These are phyloP conservation scores for Naematelia aurantialba DNA, from an alignment of 768 basidiomycete genomes.

Conservation along the genomic window DNA sequence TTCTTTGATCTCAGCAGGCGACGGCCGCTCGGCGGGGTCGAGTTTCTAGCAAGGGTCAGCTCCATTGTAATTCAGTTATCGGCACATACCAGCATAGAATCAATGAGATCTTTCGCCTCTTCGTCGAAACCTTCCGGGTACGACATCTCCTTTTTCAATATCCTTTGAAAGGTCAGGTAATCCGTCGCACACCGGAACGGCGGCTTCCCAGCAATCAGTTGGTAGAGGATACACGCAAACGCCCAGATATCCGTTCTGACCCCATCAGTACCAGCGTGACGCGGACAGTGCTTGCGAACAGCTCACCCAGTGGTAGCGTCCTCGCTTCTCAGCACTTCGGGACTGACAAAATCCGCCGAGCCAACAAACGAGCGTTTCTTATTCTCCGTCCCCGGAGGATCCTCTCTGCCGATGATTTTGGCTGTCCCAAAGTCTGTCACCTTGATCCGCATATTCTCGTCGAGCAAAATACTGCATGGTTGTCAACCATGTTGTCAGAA, in stretches of 20 bases:
- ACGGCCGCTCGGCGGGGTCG: conserved; percentile 39
- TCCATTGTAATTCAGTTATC: not conserved
- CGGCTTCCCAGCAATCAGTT: conserved; percentile 85
- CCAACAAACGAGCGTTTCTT: conserved; percentile 73
- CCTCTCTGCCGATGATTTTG: conserved; percentile 47
- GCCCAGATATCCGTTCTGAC: conserved; percentile 90
- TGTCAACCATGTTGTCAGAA: not conserved
- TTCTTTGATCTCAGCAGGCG: conserved; percentile 37
- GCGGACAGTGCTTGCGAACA: not conserved
- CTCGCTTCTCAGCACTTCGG: conserved; percentile 70
- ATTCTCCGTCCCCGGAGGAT: conserved; percentile 19
- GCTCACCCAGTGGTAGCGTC: conserved; percentile 70
- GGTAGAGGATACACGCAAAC: conserved; percentile 86
- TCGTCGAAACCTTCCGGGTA: conserved; percentile 82
- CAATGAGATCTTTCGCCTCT: conserved; percentile 74
- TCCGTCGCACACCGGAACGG: conserved; percentile 86
- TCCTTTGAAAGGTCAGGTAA: conserved; percentile 91
- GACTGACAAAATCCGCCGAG: conserved; percentile 83
- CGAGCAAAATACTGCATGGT: conserved; percentile 78
- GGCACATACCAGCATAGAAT: conserved; percentile 65
- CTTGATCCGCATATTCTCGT: conserved; percentile 77
- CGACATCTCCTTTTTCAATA: conserved; percentile 78
- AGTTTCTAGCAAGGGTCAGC: conserved; percentile 31
- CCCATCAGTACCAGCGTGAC: not conserved
- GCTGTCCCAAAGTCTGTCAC: conserved; percentile 98